Base-by-base conservation (phyloP, 78 protist genomes). In the Dictyostelium brefeldianum region DNA sequence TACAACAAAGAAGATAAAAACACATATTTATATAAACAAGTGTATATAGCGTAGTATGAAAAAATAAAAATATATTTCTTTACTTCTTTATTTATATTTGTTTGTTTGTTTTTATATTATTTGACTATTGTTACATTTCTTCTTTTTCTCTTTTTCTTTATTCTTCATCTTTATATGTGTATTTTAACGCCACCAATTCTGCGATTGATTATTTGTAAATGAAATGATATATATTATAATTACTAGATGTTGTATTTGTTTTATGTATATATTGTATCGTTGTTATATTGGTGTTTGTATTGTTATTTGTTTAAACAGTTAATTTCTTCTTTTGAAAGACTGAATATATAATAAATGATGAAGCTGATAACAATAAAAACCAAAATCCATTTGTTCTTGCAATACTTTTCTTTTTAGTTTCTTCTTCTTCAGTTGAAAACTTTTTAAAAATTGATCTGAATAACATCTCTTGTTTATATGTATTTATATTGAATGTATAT, bases 401-500 rank as follows among this genome's bases (percentile, higher is more conserved):
- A 22, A 59, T 48, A 54, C 78, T 62, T 50, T 87, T 87, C 57
- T 85, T 87, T 43, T 87, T 47, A 27, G 48, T 64, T 50, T 87
- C 92, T 77, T 87, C 92, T 18, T 69, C 41, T 41, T 87, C 92
- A 17, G 92, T 77, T 46, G 92, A 87, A 69, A 87, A 87, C 22
- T 57, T 74, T 64, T 87, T 87, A 57, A 87, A 87, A 20, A 87
- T 87, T 43, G 82, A 77, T 87, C 92, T 87, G 27, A 87, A 87
- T 46, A 87, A 20, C 73, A 65, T 65, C 43, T 36, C 2, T 65
- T 29, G 25, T 15, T 11, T 25, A 65, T 56, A 56, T 56, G 20
- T 20, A 36, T 36, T 3, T 36, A 36, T 36, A 36, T 36, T 36
- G 43, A 2, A 2, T 36, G 43, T 36, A 36, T 36, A 36, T 36